Evolutionary conservation across 2,329 filamentous ascomycete species (phyloP), one percentile per base, ranked within the genome.

Genomic region (Pseudogymnoascus sp.): DNA sequence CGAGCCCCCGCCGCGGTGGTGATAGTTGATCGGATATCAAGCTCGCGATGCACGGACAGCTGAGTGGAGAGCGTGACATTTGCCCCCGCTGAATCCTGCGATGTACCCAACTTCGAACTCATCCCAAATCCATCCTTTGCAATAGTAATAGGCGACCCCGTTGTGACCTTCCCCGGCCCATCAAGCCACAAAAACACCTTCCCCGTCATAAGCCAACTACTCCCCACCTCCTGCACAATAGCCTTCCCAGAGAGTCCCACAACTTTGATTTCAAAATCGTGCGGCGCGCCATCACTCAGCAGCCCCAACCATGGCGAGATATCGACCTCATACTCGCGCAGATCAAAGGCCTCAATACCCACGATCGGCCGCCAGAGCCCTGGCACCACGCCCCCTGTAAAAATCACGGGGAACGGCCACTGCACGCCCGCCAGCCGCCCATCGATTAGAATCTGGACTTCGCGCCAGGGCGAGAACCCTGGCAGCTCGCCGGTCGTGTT

Each of bases 331-430:
- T 90, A 86, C 71, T 95, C 90, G 49, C 83, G 79, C 23, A 96
- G 78, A 70, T 95, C 90, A 71, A 91, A 95, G 0, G 89, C 85
- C 69, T 95, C 87, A 18, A 89, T 84, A 0, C 90, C 90, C 2
- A 90, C 90, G 61, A 95, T 81, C 0, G 91, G 91, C 5, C 89
- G 80, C 82, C 92, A 91, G 40, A 95, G 81, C 1, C 85, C 85
- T 4, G 90, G 90, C 0, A 88, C 87, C 5, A 96, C 80, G 1
- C 90, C 90, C 2, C 91, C 91, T 0, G 91, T 93, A 69, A 93
- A 93, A 59, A 96, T 87, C 16, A 91, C 81, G 0, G 90, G 90
- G 69, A 90, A 93, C 0, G 91, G 91, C 89, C 89, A 95, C 33
- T 85, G 83, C 1, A 92, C 85, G 1, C 90, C 91, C 1, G 88